Percentiles rank a stretch among this genome's conserved stretches.
Evolutionary conservation across 768 basidiomycete genomes (phyloP).

Genomic region (Clitopilus passeckerianus): DNA sequence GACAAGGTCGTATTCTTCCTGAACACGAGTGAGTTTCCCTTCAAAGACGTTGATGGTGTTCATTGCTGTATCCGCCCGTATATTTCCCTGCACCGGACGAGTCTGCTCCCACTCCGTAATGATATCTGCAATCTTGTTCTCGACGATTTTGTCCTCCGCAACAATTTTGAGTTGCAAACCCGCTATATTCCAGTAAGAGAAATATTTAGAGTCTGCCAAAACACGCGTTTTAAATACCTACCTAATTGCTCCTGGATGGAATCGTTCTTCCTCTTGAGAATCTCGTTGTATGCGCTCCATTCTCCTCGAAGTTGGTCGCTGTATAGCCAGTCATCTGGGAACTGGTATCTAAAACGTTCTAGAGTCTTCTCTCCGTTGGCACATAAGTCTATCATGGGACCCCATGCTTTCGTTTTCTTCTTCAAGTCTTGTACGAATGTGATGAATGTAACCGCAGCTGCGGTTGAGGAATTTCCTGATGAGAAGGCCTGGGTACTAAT

Average conservation of each 20-base stretch:
- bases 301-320: constrained; percentile 96
- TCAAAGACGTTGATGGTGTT: constrained; percentile 96
- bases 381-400: constrained; percentile 92
- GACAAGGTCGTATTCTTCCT: constrained; percentile 94
- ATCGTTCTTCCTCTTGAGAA: constrained; percentile 95
- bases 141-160: constrained; percentile 98
- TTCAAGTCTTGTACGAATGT: constrained; percentile 99
- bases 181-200: constrained; percentile 39
- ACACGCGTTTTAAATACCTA: constrained; percentile 30
- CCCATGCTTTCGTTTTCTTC: constrained; percentile 95
- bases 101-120: constrained; percentile 92
- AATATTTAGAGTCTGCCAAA: neutral
- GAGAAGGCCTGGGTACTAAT: constrained; percentile 48
- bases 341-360: constrained; percentile 95
- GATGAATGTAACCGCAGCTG: constrained; percentile 97
- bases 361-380: constrained; percentile 95
- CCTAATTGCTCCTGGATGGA: constrained; percentile 98
- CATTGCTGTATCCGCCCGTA: constrained; percentile 95
- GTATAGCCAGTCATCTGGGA: constrained; percentile 96
- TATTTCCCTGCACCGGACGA: constrained; percentile 93
- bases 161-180: constrained; percentile 99
- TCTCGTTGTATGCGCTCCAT: constrained; percentile 98
- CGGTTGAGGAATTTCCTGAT: constrained; percentile 87
- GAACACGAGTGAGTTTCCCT: constrained; percentile 79
- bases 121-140: constrained; percentile 91